Base-by-base conservation (phyloP, 768 basidiomycete genomes). In the Austroboletus festivus region DNA sequence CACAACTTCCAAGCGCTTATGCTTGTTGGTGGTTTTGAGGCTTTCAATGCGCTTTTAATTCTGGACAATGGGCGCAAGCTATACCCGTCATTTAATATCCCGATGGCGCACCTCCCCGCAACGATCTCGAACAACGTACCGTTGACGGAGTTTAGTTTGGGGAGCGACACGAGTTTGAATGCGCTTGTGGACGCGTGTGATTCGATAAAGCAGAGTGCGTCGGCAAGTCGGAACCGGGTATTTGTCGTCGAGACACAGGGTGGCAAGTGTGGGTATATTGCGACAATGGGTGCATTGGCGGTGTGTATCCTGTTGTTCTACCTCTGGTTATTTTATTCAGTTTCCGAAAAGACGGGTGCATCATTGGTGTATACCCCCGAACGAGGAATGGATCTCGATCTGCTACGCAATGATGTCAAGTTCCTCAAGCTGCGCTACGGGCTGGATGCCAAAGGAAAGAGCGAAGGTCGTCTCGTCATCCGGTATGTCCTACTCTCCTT, bases 201-300 rank as follows among this genome's bases (percentile, higher is more conserved):
- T 69, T 85, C 94, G 35, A 97, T 99, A 72, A 96, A 94, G 73
- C 96, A 99, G 76, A 94, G 92, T 62, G 96, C 96, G 10, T 89
- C 89, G 47, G 95, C 96, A 5, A 96, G 93, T 62, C 70, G 96
- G 53, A 93, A 98, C 67, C 76, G 96, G 37, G 96, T 97, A 50
- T 99, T 99, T 64, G 89, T 98, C 1, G 92, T 99, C 16, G 95
- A 99, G 71, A 97, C 94, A 0, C 96, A 98, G 67, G 96, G 96
- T 42, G 96, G 95, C 9, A 86, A 88, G 63, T 96, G 91, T 64
- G 96, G 96, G 9, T 99, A 94, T 65, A 82, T 99, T 47, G 93
- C 94, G 3, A 85, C 93, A 1, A 81, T 98, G 78, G 96, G 96
- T 44, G 96, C 93, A 7, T 73, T 99, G 58, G 96, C 95, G 34